These are phyloP conservation scores for Polytolypa hystricis DNA, from an alignment of 2,329 filamentous ascomycete species.

Conservation along the genomic window DNA sequence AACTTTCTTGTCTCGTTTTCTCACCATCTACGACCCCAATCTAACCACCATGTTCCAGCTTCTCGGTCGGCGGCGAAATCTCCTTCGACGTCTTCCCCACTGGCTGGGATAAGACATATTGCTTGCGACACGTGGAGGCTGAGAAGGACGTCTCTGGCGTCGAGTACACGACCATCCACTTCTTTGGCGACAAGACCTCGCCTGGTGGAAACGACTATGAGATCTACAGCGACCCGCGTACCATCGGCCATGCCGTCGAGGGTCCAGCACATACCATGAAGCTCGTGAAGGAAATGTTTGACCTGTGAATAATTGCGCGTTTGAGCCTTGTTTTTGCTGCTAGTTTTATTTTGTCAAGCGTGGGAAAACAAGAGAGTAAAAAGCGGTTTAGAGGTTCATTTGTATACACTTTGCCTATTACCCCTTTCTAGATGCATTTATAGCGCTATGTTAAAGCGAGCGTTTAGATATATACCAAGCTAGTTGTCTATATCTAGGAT, in stretches of 20 bases:
- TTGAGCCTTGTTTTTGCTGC: too few species aligned
- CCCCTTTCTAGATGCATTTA: too few species aligned
- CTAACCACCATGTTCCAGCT: conserved; percentile 33
- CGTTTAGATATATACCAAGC: too few species aligned
- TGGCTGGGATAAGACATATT: conserved; percentile 99
- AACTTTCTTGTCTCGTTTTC: neutral
- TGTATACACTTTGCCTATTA: too few species aligned
- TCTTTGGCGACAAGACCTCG: conserved; percentile 95
- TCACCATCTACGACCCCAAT: conserved; percentile 5
- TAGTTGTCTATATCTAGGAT: too few species aligned
- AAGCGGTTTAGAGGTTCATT: too few species aligned
- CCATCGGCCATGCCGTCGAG: conserved; percentile 72
- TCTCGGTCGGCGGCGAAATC: conserved; percentile 92
- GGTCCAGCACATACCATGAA: conserved; percentile 72
- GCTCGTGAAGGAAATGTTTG: conserved; percentile 71
- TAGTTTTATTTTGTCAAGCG: too few species aligned
- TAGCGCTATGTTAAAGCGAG: too few species aligned
- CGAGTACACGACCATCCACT: conserved; percentile 80
- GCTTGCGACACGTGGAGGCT: conserved; percentile 71
- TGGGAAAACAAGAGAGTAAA: too few species aligned
- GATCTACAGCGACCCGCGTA: conserved; percentile 74
- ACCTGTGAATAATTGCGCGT: conserved; percentile 14
- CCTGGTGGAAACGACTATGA: conserved; percentile 91
- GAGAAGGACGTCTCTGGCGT: conserved; percentile 56
- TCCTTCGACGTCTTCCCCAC: conserved; percentile 96